phyloP scores from a whole-genome alignment of 768 basidiomycete genomes.

The Boletus eberwhitei region DNA sequence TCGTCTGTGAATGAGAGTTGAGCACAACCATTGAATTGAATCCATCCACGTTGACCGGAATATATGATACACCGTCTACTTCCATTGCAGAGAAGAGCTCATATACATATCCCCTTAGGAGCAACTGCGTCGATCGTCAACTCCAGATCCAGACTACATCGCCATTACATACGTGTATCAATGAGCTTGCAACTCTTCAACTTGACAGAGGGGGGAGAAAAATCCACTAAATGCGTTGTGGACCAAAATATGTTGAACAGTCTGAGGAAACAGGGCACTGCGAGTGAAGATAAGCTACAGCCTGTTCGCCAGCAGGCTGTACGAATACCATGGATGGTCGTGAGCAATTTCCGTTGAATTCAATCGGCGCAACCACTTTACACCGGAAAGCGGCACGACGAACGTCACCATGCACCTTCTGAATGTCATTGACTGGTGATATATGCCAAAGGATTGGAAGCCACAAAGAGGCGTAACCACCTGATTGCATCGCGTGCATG shows the following conservation, averaged over 20 bases:
- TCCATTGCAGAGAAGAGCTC: conserved; percentile 14
- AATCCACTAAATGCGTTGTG: not conserved
- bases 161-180: not conserved
- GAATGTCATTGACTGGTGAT: conserved; percentile 4
- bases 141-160: not conserved
- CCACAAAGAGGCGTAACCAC: not conserved
- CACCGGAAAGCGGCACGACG: conserved; percentile 1
- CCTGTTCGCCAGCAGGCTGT: conserved; percentile 4
- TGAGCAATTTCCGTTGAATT: conserved; percentile 26
- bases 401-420: conserved; percentile 12
- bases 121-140: conserved; percentile 9
- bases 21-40: not conserved
- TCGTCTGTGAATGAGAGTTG: not conserved
- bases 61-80: not conserved
- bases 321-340: conserved; percentile 11
- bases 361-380: conserved; percentile 20
- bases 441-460: not conserved
- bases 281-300: not conserved
- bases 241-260: not conserved
- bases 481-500: not conserved
- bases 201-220: not conserved
- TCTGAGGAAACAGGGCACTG: not conserved
- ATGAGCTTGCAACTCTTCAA: not conserved
- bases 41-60: conserved; percentile 5
- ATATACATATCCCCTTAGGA: conserved; percentile 6